Conservation (phyloP, 371 early-diverging fungal species). For the Batkoa obscura region DNA sequence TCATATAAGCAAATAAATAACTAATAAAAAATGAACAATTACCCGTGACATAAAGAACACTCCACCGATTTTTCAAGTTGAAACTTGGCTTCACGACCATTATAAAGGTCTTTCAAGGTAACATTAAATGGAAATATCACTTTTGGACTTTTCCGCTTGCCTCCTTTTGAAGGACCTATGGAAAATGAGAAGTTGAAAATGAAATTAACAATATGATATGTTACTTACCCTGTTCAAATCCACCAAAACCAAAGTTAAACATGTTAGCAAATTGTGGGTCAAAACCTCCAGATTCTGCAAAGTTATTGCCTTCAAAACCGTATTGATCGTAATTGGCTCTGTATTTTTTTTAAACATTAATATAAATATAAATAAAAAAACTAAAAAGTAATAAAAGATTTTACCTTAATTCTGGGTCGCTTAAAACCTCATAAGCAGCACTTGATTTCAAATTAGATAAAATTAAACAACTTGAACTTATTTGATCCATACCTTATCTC, state of each 20-base stretch:
- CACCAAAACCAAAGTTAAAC: too few species aligned
- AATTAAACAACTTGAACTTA: background rate
- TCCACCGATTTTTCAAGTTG: slow-evolving; percentile 73
- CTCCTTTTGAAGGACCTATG: slow-evolving; percentile 34
- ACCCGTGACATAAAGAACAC: slow-evolving; percentile 27
- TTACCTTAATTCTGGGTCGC: too few species aligned
- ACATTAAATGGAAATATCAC: slow-evolving; percentile 59
- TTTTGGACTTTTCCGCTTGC: slow-evolving; percentile 71
- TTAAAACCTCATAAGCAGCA: too few species aligned
- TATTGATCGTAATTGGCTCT: too few species aligned
- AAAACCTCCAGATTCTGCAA: too few species aligned
- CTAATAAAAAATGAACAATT: slow-evolving; percentile 14
- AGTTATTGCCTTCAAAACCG: too few species aligned
- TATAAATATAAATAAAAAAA: too few species aligned
- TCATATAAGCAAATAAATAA: background rate
- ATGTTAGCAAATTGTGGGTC: too few species aligned
- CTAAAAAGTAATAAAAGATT: too few species aligned
- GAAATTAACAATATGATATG: slow-evolving; percentile 25
- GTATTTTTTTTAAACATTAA: too few species aligned
- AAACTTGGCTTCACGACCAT: slow-evolving; percentile 76
- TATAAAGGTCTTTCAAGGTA: slow-evolving; percentile 85
- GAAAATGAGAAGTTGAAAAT: slow-evolving; percentile 53
- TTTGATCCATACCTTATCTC: slow-evolving; percentile 6
- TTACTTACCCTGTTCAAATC: too few species aligned
- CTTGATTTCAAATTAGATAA: background rate